Evolutionary conservation across 1,284 basidiomycete genomes (phyloP), one percentile per base, ranked within the genome.

Genomic region (Pseudozyma pruni): DNA sequence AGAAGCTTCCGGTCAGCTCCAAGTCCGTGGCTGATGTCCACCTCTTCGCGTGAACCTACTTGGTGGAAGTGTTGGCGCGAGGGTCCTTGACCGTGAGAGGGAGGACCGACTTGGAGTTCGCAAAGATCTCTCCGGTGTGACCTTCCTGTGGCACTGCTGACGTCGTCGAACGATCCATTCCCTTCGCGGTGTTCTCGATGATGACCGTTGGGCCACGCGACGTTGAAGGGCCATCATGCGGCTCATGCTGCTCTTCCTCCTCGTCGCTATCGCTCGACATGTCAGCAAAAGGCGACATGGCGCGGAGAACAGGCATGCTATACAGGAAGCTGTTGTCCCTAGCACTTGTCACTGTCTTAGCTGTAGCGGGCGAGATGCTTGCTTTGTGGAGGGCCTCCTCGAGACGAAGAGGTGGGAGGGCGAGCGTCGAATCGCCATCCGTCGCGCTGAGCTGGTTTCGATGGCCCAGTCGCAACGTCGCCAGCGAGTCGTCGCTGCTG

Each of bases 231-330:
- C 19, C 19, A 8, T 23, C 45, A 8, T 42, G 45, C 10, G 41
- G 42, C 31, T 41, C 37, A n/a, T n/a, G n/a, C 20, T 56, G 45
- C 6, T 32, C 33, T 14, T 54, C 33, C 1, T 53, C 50, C 9
- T 56, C 60, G 14, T 55, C 67, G 55, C 67, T 63, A 35, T 70
- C 60, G 53, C 67, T 70, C 56, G 59, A 63, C 39, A 58, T 44
- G 40, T 70, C 67, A 4, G 42, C 55, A 5, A 70, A 48, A 17
- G 67, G 60, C 29, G 67, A 58, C 59, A 69, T 69, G 32, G 40
- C 31, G 14, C 66, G 58, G 2, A 69, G 55, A 25, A 62, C 40
- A 2, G 66, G 66, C 59, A 69, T 69, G 46, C 61, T 61, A 53
- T 69, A 69, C 19, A 69, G 23, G n/a, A 32, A 46, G 34, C 50